These are phyloP conservation scores for Aspergillus fumigatus DNA, from an alignment of 2,329 filamentous ascomycete genomes.

Conservation along the genomic window DNA sequence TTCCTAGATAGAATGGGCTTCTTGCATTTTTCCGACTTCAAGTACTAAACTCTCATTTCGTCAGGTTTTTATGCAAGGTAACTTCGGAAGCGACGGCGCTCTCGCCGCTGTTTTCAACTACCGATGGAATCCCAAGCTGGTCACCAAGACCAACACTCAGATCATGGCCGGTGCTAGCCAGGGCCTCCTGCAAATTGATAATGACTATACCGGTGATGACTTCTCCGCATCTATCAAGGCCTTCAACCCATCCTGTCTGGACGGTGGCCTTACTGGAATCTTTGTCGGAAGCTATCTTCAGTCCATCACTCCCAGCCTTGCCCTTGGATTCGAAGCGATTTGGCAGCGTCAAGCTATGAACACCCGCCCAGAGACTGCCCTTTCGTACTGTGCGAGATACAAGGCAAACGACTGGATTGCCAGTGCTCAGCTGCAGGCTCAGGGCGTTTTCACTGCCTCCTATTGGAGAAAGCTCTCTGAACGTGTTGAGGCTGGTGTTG, in stretches of 20 bases:
- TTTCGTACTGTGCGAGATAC: constrained; percentile 90
- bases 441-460: constrained; percentile 81
- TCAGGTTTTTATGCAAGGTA: constrained; percentile 92
- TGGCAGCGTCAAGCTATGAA: constrained; percentile 85
- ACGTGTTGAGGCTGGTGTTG: constrained; percentile 92
- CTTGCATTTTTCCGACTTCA: neutral
- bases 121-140: constrained; percentile 73
- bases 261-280: constrained; percentile 90
- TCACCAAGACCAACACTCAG: constrained; percentile 84
- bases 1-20: neutral
- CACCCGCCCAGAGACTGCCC: constrained; percentile 81
- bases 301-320: constrained; percentile 78
- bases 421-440: constrained; percentile 81
- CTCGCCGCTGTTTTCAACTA: constrained; percentile 90
- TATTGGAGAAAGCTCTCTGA: constrained; percentile 94
- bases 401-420: constrained; percentile 90
- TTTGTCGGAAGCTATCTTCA: constrained; percentile 95
- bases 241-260: constrained; percentile 89
- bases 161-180: constrained; percentile 72
- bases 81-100: constrained; percentile 85
- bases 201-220: constrained; percentile 89
- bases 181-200: constrained; percentile 88
- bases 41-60: constrained; percentile 7
- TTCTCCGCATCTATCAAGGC: constrained; percentile 92
- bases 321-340: constrained; percentile 85